phyloP scores from a whole-genome alignment of 2,329 filamentous ascomycete species.

The Mollisiaceae sp. region DNA sequence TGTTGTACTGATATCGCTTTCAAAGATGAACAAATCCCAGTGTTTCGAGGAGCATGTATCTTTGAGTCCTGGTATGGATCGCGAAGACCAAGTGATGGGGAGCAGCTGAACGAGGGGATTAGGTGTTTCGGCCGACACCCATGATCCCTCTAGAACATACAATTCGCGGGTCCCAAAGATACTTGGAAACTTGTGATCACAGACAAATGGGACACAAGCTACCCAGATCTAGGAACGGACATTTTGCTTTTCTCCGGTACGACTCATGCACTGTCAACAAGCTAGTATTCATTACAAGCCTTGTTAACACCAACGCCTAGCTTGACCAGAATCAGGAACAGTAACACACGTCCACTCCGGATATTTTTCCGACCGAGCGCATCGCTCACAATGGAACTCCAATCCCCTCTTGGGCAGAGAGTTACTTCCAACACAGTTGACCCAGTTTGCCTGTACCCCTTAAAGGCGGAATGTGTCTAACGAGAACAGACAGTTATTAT shows the following conservation, averaged over 20 bases:
- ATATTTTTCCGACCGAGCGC: too few species aligned
- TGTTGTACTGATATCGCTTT: neutral
- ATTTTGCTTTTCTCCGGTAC: neutral
- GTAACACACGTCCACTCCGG: too few species aligned
- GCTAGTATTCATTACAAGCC: neutral
- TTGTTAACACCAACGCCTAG: neutral
- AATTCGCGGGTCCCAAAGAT: neutral
- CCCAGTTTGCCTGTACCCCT: too few species aligned
- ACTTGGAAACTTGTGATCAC: neutral
- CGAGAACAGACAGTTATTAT: too few species aligned
- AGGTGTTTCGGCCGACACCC: neutral
- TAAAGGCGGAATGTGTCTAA: too few species aligned
- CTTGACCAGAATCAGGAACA: too few species aligned
- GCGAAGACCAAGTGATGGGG: too few species aligned
- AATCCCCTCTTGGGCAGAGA: too few species aligned
- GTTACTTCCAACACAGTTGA: too few species aligned
- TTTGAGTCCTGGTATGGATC: too few species aligned
- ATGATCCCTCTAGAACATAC: neutral
- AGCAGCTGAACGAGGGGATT: neutral
- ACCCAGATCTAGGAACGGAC: neutral
- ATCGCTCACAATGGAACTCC: too few species aligned
- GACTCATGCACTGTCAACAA: neutral
- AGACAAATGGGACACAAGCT: neutral
- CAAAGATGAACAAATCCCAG: neutral
- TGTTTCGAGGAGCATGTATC: neutral